phyloP scores from a whole-genome alignment of 2,329 filamentous ascomycete species.

The Cladophialophora carrionii region DNA sequence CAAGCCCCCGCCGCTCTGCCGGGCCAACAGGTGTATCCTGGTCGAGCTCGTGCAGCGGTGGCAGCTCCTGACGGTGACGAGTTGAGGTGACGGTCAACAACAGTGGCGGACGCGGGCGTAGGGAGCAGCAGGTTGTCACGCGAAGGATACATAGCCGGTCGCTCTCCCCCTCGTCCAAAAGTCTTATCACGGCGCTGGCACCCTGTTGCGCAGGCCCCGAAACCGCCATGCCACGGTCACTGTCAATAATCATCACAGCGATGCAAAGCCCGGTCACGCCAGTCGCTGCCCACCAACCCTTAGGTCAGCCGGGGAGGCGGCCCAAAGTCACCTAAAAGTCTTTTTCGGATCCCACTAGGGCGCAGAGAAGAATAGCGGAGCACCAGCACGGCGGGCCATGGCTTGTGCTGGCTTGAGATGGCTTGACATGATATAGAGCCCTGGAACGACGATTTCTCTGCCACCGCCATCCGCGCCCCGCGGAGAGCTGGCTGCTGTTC shows the following conservation, averaged over 20 bases:
- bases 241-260: slow-evolving; percentile 9
- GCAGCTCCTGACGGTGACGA: slow-evolving; percentile 6
- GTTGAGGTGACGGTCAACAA: not conserved
- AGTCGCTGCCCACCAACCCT: slow-evolving; percentile 12
- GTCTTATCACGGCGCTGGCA: slow-evolving; percentile 13
- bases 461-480: not conserved
- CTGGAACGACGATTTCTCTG: slow-evolving; percentile 11
- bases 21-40: slow-evolving; percentile 7
- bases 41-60: not conserved
- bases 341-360: slow-evolving; percentile 16
- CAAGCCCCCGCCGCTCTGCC: not conserved
- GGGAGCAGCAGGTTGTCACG: not conserved
- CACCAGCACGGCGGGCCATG: slow-evolving; percentile 14
- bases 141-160: not conserved
- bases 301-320: slow-evolving; percentile 24
- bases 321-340: slow-evolving; percentile 1
- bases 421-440: slow-evolving; percentile 11
- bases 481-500: not conserved
- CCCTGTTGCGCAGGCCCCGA: slow-evolving; percentile 10
- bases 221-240: slow-evolving; percentile 8
- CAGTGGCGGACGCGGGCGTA: not conserved
- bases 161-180: not conserved
- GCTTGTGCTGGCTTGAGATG: not conserved
- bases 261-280: slow-evolving; percentile 6
- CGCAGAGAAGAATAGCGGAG: slow-evolving; percentile 7